phyloP scores from a whole-genome alignment of 768 basidiomycete genomes.

The Tephrocybe sp. region DNA sequence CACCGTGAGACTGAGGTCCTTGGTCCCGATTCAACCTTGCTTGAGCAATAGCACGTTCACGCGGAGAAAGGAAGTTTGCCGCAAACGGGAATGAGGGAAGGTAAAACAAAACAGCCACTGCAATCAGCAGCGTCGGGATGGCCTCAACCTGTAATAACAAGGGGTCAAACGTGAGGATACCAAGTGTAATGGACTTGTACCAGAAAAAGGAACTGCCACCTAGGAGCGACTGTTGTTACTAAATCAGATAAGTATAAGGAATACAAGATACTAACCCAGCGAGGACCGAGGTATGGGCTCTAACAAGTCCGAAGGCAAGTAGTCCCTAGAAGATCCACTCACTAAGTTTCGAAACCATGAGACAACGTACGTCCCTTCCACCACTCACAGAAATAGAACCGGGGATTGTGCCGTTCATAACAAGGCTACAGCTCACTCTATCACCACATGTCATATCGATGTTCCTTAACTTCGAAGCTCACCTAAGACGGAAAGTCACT shows the following conservation, averaged over 20 bases:
- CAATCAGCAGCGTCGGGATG: conserved; percentile 57
- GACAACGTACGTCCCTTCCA: no score
- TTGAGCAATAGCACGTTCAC: conserved; percentile 58
- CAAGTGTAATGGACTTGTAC: conserved; percentile 21
- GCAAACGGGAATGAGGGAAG: conserved; percentile 58
- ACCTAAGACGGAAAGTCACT: conserved; percentile 52
- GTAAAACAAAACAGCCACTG: conserved; percentile 43
- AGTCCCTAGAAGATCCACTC: conserved; percentile 37
- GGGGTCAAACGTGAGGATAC: neutral
- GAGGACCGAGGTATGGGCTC: conserved; percentile 45
- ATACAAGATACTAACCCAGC: conserved; percentile 28
- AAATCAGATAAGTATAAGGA: neutral
- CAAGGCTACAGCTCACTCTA: conserved; percentile 35
- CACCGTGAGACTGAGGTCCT: conserved; percentile 56
- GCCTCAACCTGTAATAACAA: conserved; percentile 40
- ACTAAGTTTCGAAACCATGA: neutral
- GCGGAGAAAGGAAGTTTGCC: conserved; percentile 49
- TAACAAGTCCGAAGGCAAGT: conserved; percentile 55
- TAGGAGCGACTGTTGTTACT: conserved; percentile 13
- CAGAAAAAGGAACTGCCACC: conserved; percentile 63
- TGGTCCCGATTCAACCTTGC: conserved; percentile 55
- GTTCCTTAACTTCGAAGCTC: neutral
- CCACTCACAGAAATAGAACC: conserved; percentile 37
- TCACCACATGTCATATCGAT: neutral
- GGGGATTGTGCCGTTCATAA: conserved; percentile 59